Evolutionary conservation across 139 green algal species (phyloP).

Genomic region (Chlorella ohadii): DNA sequence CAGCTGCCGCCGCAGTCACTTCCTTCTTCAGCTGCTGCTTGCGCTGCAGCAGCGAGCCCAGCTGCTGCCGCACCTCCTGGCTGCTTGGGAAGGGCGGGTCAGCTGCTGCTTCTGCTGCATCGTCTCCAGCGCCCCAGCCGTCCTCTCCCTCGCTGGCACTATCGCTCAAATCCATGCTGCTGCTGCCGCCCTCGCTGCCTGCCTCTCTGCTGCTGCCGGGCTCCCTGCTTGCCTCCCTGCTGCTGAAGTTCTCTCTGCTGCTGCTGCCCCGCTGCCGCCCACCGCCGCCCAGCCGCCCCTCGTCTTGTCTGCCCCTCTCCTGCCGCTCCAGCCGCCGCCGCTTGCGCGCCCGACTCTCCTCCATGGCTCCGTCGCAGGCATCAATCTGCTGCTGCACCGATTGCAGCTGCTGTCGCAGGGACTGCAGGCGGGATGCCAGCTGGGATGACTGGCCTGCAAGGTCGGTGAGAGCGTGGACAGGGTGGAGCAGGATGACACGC

Average conservation of each 20-base stretch:
- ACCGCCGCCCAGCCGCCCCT: background rate
- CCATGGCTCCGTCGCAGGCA: background rate
- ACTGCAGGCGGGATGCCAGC: constrained; percentile 79
- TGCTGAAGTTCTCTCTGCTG: background rate
- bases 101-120: background rate
- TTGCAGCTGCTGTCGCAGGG: constrained; percentile 84
- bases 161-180: background rate
- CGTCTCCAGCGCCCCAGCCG: background rate
- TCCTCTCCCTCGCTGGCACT: background rate
- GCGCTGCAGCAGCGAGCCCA: constrained; percentile 35
- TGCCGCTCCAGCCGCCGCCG: constrained; percentile 15
- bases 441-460: constrained; percentile 27
- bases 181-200: background rate
- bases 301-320: background rate
- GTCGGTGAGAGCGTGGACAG: background rate
- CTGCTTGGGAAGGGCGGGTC: background rate
- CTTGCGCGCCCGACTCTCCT: constrained; percentile 36
- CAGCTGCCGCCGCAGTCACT: background rate
- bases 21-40: constrained; percentile 28
- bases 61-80: constrained; percentile 14
- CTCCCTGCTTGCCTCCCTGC: background rate
- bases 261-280: background rate
- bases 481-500: too few species aligned
- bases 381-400: constrained; percentile 90
- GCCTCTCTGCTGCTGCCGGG: background rate